Conservation (phyloP, 768 basidiomycete species). For the Rhizopogon rudus region DNA sequence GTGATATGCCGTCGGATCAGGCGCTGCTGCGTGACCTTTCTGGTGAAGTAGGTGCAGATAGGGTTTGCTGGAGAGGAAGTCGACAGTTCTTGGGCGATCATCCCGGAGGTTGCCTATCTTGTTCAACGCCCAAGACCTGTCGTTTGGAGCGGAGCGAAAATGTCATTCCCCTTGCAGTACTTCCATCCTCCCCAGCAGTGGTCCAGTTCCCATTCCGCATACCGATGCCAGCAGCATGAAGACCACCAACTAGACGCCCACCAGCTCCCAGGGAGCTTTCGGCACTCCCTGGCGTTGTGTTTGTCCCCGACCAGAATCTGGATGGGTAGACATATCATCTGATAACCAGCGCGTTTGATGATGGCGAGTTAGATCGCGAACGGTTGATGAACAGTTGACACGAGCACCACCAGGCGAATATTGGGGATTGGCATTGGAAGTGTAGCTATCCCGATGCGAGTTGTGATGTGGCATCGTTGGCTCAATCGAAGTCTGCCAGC, state of each 20-base stretch:
- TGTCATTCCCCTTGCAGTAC: constrained; percentile 5
- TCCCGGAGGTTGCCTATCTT: constrained; percentile 17
- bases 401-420: constrained; percentile 26
- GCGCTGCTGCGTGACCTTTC: constrained; percentile 11
- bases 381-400: constrained; percentile 38
- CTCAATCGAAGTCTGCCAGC: constrained; percentile 26
- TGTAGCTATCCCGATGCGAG: constrained; percentile 19
- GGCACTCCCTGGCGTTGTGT: constrained; percentile 61
- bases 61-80: constrained; percentile 12
- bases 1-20: constrained; percentile 10
- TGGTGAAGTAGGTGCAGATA: constrained; percentile 6
- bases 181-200: constrained; percentile 25
- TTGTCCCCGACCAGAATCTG: constrained; percentile 44
- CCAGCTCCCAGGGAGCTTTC: constrained; percentile 54
- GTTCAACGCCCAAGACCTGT: constrained; percentile 10
- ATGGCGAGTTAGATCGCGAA: constrained; percentile 42
- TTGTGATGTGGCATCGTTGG: constrained; percentile 35
- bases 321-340: constrained; percentile 36
- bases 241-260: constrained; percentile 54
- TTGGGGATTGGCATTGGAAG: constrained; percentile 16
- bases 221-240: constrained; percentile 67
- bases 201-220: constrained; percentile 28
- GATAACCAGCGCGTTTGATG: constrained; percentile 53
- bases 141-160: constrained; percentile 18
- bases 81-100: constrained; percentile 9